These are phyloP conservation scores for Botryotinia convoluta DNA, from an alignment of 2,329 filamentous ascomycete species.

Conservation along the genomic window DNA sequence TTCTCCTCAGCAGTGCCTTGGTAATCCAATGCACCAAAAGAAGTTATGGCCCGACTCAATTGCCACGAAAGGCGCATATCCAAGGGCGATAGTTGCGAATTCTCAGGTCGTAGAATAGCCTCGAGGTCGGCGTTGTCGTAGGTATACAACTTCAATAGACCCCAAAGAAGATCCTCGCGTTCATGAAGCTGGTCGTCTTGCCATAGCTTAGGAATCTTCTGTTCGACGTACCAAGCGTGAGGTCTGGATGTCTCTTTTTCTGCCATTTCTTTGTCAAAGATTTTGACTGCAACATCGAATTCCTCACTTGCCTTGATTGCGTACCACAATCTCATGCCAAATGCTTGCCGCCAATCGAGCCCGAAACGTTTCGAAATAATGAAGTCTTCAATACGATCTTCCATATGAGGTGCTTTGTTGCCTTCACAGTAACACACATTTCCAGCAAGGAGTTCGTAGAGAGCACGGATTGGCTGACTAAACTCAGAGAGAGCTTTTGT, in stretches of 20 bases:
- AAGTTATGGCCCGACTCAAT: constrained; percentile 64
- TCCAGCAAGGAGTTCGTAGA: constrained; percentile 87
- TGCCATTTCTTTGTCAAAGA: constrained; percentile 71
- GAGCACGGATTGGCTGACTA: constrained; percentile 73
- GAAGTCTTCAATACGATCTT: constrained; percentile 79
- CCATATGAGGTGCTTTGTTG: constrained; percentile 62
- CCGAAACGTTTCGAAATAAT: constrained; percentile 79
- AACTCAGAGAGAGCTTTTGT: constrained; percentile 86
- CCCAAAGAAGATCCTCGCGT: constrained; percentile 80
- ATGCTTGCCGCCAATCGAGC: constrained; percentile 90
- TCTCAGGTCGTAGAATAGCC: constrained; percentile 71
- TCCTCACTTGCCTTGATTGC: constrained; percentile 66
- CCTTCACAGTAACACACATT: constrained; percentile 84
- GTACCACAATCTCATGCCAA: constrained; percentile 90
- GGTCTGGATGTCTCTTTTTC: constrained; percentile 69
- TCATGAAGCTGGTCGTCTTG: constrained; percentile 55
- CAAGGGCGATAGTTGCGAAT: constrained; percentile 70
- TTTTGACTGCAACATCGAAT: constrained; percentile 68
- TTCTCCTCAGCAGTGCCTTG: constrained; percentile 54
- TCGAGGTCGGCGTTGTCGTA: constrained; percentile 60
- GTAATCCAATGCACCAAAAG: constrained; percentile 51
- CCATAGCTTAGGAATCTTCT: constrained; percentile 58
- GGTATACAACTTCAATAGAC: constrained; percentile 78
- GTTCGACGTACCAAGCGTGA: constrained; percentile 66
- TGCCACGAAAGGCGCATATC: constrained; percentile 82